A percentile compares a stretch with the other conserved stretches of the same genome.
Evolutionary conservation across 805 yeast species (phyloP).

Genomic region (Saccharomyces mikatae): DNA sequence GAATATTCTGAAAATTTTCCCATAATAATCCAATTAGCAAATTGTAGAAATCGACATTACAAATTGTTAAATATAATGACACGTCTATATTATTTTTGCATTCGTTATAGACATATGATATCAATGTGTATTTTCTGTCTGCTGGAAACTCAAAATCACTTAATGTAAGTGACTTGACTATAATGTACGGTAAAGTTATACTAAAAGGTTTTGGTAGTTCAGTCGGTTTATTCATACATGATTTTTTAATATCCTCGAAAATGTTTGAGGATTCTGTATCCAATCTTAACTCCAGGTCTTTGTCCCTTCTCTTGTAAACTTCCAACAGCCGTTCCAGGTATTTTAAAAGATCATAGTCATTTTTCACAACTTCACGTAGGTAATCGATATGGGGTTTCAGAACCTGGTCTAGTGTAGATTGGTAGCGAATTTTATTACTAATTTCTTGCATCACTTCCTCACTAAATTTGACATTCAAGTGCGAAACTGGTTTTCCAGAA

Average conservation of each 20-base stretch:
- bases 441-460: background rate
- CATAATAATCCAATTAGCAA: slow-evolving; percentile 22
- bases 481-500: background rate
- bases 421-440: slow-evolving; percentile 3
- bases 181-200: slow-evolving; percentile 21
- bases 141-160: slow-evolving; percentile 12
- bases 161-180: slow-evolving; percentile 14
- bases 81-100: slow-evolving; percentile 23
- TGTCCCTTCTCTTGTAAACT: slow-evolving; percentile 10
- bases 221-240: slow-evolving; percentile 3
- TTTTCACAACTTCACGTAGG: slow-evolving; percentile 8
- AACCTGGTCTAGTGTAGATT: slow-evolving; percentile 15
- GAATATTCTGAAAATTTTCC: slow-evolving; percentile 23
- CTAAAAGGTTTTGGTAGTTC: slow-evolving; percentile 24
- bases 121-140: slow-evolving; percentile 21
- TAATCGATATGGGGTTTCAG: slow-evolving; percentile 16
- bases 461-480: background rate
- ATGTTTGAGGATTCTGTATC: slow-evolving; percentile 7
- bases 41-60: slow-evolving; percentile 27
- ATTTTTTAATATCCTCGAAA: slow-evolving; percentile 11
- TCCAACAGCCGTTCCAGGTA: slow-evolving; percentile 9
- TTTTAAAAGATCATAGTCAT: slow-evolving; percentile 22
- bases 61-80: slow-evolving; percentile 24
- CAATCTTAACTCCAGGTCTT: slow-evolving; percentile 1
- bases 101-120: slow-evolving; percentile 21